These are phyloP conservation scores for Yamadazyma dendronema DNA, from an alignment of 1,139 yeast genomes.

Conservation along the genomic window DNA sequence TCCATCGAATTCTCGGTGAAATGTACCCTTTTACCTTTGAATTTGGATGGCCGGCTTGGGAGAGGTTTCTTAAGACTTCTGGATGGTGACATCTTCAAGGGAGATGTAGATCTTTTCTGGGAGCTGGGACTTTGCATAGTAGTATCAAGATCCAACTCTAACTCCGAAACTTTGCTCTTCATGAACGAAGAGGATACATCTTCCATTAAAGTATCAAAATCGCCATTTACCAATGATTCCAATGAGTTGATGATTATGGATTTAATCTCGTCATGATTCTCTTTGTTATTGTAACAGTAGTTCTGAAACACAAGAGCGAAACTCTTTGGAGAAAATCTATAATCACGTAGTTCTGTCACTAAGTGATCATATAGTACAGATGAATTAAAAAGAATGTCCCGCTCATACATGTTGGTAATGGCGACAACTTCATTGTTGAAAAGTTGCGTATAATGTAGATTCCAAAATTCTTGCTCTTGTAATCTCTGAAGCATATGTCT, in stretches of 20 bases:
- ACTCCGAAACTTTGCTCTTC: conserved; percentile 22
- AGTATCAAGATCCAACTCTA: background rate
- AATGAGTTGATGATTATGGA: conserved; percentile 18
- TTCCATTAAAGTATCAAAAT: conserved; percentile 37
- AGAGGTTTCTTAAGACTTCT: conserved; percentile 18
- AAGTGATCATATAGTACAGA: conserved; percentile 48
- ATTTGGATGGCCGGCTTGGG: conserved; percentile 10
- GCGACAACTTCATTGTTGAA: conserved; percentile 41
- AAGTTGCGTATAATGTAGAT: conserved; percentile 35
- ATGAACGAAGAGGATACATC: conserved; percentile 28
- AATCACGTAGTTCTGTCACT: conserved; percentile 27
- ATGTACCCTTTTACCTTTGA: conserved; percentile 31
- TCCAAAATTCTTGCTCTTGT: conserved; percentile 57
- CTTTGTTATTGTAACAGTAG: conserved; percentile 4
- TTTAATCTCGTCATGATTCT: conserved; percentile 6
- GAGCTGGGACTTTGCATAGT: conserved; percentile 7
- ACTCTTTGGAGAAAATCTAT: conserved; percentile 19
- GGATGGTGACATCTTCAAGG: conserved; percentile 30
- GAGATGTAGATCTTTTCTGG: conserved; percentile 29
- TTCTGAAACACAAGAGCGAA: conserved; percentile 13
- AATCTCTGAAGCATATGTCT: conserved; percentile 43
- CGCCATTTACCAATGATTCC: conserved; percentile 35
- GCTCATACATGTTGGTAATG: conserved; percentile 47
- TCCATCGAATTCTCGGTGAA: conserved; percentile 14
- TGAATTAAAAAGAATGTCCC: conserved; percentile 54